Base-by-base conservation (phyloP, 768 basidiomycete genomes). In the Pholiota microspora region DNA sequence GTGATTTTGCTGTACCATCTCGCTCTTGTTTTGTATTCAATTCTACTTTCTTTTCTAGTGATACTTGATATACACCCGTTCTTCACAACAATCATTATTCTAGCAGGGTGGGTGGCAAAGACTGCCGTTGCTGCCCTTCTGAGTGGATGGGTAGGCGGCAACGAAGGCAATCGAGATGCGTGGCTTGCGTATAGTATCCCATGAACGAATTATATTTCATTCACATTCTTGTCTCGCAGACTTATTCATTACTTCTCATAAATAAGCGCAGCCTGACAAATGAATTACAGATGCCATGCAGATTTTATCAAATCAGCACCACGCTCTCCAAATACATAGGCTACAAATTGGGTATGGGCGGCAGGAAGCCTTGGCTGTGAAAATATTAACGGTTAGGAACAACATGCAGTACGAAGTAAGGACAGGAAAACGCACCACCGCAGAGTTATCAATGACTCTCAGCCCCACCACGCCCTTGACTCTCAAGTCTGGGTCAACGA, bases 111-210 rank as follows among this genome's bases (percentile, higher is more conserved):
- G 90, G 73, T 63, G 0, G 73, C 80, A 10, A 92, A 93, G 70
- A 89, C 85, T 1, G 72, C 67, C 2, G 80, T 84, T 4, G 82
- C 88, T 4, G 71, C 69, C 35, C 62, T 85, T n/a, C 74, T 92
- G 8, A 81, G 84, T 61, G 72, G 73, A 13, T 89, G 88, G 86
- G 80, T 90, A 21, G 86, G 85, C 4, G 79, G 78, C 18, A 77
- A 81, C 60, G 77, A 78, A 51, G 70, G 71, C 57, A 74, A 74
- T 13, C 78, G 81, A n/a, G 83, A 87, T 57, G 82, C 81, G 15
- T 92, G 89, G 90, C 68, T 89, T 32, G 86, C 86, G 9, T 91
- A 92, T 64, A 92, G 91, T 62, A 90, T 92, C 59, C 90, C 90
- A 15, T 82, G 42, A 48, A 27, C 29, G 7, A 16, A 28, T 18